Evolutionary conservation across 495 filamentous ascomycete genomes (phyloP).

Genomic region (Daldinia vernicosa): DNA sequence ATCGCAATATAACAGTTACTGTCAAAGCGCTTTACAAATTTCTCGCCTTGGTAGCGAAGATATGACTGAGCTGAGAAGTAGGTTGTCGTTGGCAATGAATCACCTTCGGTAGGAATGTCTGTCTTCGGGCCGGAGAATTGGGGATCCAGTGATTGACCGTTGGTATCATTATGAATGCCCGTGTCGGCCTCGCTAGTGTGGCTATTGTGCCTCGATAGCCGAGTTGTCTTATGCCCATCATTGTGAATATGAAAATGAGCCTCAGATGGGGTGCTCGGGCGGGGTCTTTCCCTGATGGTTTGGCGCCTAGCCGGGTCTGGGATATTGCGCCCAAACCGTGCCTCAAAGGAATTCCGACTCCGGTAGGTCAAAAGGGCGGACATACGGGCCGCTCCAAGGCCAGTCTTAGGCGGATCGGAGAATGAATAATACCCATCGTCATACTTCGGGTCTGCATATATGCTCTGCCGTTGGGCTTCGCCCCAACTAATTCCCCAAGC

Average conservation of each 20-base stretch:
- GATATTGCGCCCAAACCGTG: conserved; percentile 90
- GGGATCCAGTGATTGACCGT: conserved; percentile 63
- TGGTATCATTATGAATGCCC: conserved; percentile 47
- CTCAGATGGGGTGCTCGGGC: conserved; percentile 72
- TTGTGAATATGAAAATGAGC: conserved; percentile 96
- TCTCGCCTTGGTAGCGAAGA: conserved; percentile 95
- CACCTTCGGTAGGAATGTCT: conserved; percentile 48
- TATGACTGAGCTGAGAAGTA: conserved; percentile 98
- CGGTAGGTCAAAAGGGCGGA: conserved; percentile 94
- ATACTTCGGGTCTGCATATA: conserved; percentile 98
- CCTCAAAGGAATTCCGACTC: conserved; percentile 95
- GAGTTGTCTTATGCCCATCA: conserved; percentile 78
- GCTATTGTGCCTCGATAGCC: conserved; percentile 51
- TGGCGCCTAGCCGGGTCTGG: conserved; percentile 83
- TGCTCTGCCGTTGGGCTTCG: conserved; percentile 96
- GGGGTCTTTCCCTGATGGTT: conserved; percentile 74
- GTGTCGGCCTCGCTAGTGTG: conserved; percentile 31
- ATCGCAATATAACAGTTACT: conserved; percentile 99
- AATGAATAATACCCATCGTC: conserved; percentile 94
- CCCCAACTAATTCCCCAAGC: conserved; percentile 99
- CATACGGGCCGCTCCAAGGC: conserved; percentile 95
- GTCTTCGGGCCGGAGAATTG: conserved; percentile 76
- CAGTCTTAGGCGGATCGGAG: conserved; percentile 81
- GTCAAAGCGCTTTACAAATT: conserved; percentile 97
- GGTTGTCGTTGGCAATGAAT: conserved; percentile 70